Conservation (phyloP, 208 protist species). For the Plasmodiophora brassicae region DNA sequence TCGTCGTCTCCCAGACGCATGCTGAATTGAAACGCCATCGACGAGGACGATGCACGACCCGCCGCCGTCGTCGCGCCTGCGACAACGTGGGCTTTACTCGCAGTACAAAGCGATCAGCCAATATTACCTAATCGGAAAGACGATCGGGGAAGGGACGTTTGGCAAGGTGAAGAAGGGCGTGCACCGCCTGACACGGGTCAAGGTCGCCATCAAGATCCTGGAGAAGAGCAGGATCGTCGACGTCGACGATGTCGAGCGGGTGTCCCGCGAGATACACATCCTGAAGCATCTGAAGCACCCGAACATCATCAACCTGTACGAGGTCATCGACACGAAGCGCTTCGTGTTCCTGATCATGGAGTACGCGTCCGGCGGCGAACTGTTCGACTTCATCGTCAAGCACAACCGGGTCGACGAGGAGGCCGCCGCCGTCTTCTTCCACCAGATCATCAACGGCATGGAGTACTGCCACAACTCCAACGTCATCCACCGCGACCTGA, state of each 20-base stretch:
- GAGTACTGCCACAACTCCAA: conserved; percentile 58
- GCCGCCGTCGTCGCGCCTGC: neutral
- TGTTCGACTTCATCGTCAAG: conserved; percentile 61
- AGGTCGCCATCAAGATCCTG: conserved; percentile 63
- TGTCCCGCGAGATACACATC: conserved; percentile 59
- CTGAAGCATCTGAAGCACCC: conserved; percentile 57
- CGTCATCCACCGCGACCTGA: conserved; percentile 63
- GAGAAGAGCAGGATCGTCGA: conserved; percentile 54
- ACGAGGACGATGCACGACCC: no score
- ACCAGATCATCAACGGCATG: conserved; percentile 56
- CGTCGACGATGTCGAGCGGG: conserved; percentile 51
- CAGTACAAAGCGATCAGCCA: neutral
- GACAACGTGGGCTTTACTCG: neutral
- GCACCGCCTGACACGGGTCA: conserved; percentile 53
- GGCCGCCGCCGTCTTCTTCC: conserved; percentile 49
- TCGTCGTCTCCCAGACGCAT: no score
- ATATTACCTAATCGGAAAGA: conserved; percentile 44
- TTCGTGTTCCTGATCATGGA: conserved; percentile 62
- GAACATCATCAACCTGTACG: conserved; percentile 58
- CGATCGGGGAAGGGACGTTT: conserved; percentile 60
- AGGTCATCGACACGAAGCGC: conserved; percentile 53
- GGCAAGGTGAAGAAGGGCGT: conserved; percentile 54
- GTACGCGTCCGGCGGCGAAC: conserved; percentile 58
- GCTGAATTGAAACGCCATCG: no score
- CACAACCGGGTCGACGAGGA: conserved; percentile 54